phyloP scores from a whole-genome alignment of 805 yeast genomes.

The Lipomyces kockii region DNA sequence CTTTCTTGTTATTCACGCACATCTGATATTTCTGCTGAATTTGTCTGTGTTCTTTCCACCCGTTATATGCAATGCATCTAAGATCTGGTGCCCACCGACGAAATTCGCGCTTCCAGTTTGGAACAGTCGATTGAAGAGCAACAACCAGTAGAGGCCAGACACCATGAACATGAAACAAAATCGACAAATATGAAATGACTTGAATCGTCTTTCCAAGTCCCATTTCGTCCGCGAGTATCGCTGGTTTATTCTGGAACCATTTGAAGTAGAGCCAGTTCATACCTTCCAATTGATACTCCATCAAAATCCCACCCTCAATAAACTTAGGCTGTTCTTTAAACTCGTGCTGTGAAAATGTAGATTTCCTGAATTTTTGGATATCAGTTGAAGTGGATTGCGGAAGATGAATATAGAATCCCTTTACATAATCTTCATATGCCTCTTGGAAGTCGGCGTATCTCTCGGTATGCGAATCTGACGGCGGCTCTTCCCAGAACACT shows the following conservation, averaged over 20 bases:
- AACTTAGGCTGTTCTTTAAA: constrained; percentile 26
- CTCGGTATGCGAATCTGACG: constrained; percentile 4
- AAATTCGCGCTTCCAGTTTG: constrained; percentile 93
- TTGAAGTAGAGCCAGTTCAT: constrained; percentile 37
- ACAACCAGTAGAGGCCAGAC: constrained; percentile 82
- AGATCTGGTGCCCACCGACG: constrained; percentile 98
- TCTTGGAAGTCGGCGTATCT: constrained; percentile 19
- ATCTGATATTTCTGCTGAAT: constrained; percentile 46
- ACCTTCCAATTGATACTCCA: constrained; percentile 37
- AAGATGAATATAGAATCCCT: constrained; percentile 13
- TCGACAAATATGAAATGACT: constrained; percentile 89
- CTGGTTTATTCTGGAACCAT: constrained; percentile 45
- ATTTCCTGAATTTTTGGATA: constrained; percentile 4
- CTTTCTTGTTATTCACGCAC: constrained; percentile 8
- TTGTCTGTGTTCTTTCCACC: constrained; percentile 61
- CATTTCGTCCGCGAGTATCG: constrained; percentile 75
- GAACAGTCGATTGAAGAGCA: constrained; percentile 94
- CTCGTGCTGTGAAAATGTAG: constrained; percentile 25
- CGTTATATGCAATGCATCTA: constrained; percentile 83
- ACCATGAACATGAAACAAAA: constrained; percentile 74
- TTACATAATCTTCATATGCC: constrained; percentile 26
- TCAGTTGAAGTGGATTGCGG: constrained; percentile 6
- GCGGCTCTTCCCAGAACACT: constrained; percentile 31
- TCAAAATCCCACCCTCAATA: constrained; percentile 26
- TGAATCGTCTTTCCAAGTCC: constrained; percentile 75